These are phyloP conservation scores for Litsea cubeba DNA, from an alignment of 164 flowering plant genomes.

Conservation along the genomic window DNA sequence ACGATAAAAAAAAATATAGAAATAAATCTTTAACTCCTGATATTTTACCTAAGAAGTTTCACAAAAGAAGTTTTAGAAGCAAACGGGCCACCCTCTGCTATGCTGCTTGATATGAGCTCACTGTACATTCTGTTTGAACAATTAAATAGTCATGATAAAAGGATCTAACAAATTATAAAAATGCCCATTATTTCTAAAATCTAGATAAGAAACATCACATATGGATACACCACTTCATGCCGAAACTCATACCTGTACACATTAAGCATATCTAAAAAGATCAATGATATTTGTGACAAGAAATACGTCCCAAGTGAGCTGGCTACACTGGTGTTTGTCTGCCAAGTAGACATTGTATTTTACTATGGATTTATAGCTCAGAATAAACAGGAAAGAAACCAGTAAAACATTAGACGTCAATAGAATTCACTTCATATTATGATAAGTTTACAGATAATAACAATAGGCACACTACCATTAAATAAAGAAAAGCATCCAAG, in stretches of 20 bases:
- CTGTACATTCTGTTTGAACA: slow-evolving; percentile 85
- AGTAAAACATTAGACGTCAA: background rate
- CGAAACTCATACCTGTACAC: slow-evolving; percentile 69
- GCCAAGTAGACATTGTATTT: slow-evolving; percentile 22
- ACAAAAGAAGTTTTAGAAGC: slow-evolving; percentile 84
- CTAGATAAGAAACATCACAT: background rate
- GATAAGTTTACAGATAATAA: too few species aligned
- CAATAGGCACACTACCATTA: too few species aligned
- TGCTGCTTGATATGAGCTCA: slow-evolving; percentile 88
- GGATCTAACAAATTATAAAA: background rate
- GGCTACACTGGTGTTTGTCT: slow-evolving; percentile 98
- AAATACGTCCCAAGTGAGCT: slow-evolving; percentile 85
- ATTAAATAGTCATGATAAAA: slow-evolving; percentile 3
- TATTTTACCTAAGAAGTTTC: slow-evolving; percentile 74
- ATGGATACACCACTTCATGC: background rate
- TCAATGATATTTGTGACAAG: slow-evolving; percentile 76
- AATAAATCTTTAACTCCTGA: background rate
- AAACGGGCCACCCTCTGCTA: slow-evolving; percentile 90
- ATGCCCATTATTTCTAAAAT: background rate
- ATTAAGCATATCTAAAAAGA: slow-evolving; percentile 96
- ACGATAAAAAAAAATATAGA: too few species aligned
- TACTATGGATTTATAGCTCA: background rate
- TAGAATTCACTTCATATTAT: background rate
- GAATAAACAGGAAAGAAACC: background rate
- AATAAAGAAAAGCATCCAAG: too few species aligned